Conservation (phyloP, 139 green algal genomes). For the Ulvella scutata region DNA sequence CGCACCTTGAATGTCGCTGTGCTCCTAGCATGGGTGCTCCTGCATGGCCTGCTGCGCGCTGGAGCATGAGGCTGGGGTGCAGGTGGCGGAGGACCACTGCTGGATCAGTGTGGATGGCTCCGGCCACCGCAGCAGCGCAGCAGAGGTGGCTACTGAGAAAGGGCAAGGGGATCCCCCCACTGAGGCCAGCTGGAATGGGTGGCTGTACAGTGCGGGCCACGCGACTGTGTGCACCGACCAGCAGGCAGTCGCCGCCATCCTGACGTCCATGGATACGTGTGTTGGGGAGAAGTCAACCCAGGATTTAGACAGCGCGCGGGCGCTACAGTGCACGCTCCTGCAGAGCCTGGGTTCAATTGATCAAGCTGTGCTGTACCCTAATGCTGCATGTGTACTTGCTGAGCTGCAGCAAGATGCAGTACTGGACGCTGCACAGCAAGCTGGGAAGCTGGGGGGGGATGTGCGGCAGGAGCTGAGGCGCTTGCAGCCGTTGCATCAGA, state of each 20-base stretch:
- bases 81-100: slow-evolving; percentile 1
- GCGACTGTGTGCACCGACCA: background rate
- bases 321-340: background rate
- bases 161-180: background rate
- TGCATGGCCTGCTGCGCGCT: no score
- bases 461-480: background rate
- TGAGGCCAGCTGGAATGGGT: background rate
- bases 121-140: background rate
- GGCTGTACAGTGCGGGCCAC: background rate
- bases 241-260: background rate
- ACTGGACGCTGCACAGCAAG: background rate
- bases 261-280: background rate
- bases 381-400: background rate
- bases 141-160: background rate
- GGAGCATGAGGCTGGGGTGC: no score
- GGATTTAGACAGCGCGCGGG: background rate
- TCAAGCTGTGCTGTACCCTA: background rate
- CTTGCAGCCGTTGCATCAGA: background rate
- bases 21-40: no score
- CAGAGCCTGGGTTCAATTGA: background rate
- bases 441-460: background rate
- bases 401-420: background rate
- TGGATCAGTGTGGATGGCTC: background rate
- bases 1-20: no score
- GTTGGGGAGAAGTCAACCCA: background rate